Evolutionary conservation across 805 yeast species (phyloP).

Genomic region (Yamadazyma sp.): DNA sequence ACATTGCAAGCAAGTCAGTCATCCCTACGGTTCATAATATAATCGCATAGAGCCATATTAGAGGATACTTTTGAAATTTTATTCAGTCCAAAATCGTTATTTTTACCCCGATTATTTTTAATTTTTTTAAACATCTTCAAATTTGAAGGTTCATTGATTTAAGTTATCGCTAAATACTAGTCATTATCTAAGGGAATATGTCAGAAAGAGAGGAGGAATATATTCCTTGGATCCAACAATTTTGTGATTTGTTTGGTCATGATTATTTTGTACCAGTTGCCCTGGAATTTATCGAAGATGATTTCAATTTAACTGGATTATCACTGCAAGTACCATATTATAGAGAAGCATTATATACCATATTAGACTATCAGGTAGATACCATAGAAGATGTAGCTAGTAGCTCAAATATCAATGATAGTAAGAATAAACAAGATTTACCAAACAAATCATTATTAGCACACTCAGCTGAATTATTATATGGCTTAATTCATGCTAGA

Average conservation of each 20-base stretch:
- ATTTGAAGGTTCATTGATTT: no score
- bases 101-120: no score
- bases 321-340: conserved; percentile 84
- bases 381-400: conserved; percentile 35
- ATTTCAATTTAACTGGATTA: conserved; percentile 90
- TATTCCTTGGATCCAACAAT: conserved; percentile 80
- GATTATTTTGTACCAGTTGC: conserved; percentile 91
- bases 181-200: no score
- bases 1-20: no score
- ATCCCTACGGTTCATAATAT: no score
- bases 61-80: no score
- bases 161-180: no score
- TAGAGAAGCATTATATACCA: conserved; percentile 86
- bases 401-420: conserved; percentile 6
- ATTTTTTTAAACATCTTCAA: no score
- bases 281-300: conserved; percentile 93
- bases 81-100: no score
- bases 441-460: conserved; percentile 75
- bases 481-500: conserved; percentile 93
- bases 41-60: no score
- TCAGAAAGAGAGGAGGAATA: conserved; percentile 56
- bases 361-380: conserved; percentile 74
- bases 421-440: conserved; percentile 31
- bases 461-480: conserved; percentile 86
- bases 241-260: conserved; percentile 75